Evolutionary conservation across 2,329 filamentous ascomycete species (phyloP), one percentile per base, ranked within the genome.

Genomic region (Aspergillus awamori): DNA sequence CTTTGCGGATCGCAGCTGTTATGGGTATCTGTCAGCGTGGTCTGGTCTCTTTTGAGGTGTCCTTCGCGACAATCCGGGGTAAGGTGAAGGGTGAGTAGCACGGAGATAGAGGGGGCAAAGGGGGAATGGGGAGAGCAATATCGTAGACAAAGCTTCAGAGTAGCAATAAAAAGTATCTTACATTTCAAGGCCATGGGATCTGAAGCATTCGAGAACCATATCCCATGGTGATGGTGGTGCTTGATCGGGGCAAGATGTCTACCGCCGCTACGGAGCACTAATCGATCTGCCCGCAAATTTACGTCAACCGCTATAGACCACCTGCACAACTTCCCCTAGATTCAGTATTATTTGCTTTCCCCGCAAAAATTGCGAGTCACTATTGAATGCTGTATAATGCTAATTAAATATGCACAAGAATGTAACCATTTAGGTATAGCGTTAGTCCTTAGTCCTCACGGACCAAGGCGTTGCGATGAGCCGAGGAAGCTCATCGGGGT

Each of bases 401-500:
- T 59, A 58, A 58, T 41, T 69, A 70, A 67, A 69, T 75, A 74
- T 76, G 70, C 70, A 75, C 67, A 72, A 67, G 68, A 72, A 66
- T 59, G 65, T 53, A 66, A 64, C 39, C 52, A 15, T 10, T 36
- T 36, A 36, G 33, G 33, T 36, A 36, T 36, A 36, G 11, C 11
- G 26, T 13, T 28, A 22, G 53, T 45, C 49, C 28, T 55, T 49
- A 20, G 8, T n/a, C 49, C 51, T 85, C 77, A 93, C 54, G 89
- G 84, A 1, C 91, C 90, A 47, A 93, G 79, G 65, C 90, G 84
- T 74, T 92, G 90, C 24, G 83, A 84, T 53, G 74, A 68, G 17
- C 85, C 87, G 48, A 90, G 80, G 61, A 90, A 84, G 58, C 87
- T 87, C 67, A 90, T 81, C 13, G 79, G 77, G 38, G 80, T 76